These are phyloP conservation scores for Cryphonectria naterciae DNA, from an alignment of 2,329 filamentous ascomycete species.

Conservation along the genomic window DNA sequence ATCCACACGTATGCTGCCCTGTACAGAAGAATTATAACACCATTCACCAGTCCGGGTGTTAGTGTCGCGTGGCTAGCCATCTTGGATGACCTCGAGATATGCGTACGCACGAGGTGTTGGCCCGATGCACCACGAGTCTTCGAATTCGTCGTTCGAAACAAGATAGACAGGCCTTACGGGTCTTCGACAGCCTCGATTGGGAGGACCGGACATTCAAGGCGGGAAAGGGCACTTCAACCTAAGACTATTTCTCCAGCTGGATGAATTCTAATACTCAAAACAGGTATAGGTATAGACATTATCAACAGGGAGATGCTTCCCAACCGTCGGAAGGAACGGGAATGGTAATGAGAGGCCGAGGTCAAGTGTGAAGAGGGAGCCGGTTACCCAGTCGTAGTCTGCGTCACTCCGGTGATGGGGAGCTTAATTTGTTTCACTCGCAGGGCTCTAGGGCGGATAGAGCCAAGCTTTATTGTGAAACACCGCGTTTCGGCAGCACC, in stretches of 20 bases:
- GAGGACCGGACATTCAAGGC: neutral
- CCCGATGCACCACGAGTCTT: neutral
- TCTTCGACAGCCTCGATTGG: neutral
- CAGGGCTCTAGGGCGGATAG: neutral
- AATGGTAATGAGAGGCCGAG: neutral
- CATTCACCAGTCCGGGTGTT: no score
- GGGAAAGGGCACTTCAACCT: neutral
- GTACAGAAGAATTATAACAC: no score
- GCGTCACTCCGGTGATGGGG: neutral
- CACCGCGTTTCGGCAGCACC: neutral
- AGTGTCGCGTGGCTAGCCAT: no score
- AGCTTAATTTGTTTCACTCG: neutral
- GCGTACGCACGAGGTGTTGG: neutral
- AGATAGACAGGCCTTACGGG: neutral
- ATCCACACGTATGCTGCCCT: no score
- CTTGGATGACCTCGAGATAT: no score
- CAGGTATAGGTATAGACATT: neutral
- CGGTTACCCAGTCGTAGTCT: neutral
- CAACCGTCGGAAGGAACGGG: neutral
- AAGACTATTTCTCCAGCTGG: neutral
- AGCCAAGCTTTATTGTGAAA: conserved; percentile 7
- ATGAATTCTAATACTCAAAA: neutral
- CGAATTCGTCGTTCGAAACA: neutral
- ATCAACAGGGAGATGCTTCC: neutral
- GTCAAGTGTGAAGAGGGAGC: neutral